Evolutionary conservation across 768 basidiomycete genomes (phyloP).

Genomic region (Mycena floridula): DNA sequence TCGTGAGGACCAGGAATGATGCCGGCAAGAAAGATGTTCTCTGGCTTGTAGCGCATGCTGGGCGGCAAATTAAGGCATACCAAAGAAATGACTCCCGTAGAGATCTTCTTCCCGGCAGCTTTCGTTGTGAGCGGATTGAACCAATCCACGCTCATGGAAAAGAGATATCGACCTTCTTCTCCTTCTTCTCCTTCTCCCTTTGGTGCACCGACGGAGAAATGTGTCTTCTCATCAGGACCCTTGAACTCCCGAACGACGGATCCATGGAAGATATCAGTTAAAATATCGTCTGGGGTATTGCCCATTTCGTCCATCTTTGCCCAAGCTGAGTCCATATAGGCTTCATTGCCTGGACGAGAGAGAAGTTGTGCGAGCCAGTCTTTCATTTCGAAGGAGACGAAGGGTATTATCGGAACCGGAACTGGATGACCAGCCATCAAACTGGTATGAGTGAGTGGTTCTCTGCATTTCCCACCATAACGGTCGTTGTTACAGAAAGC

Average conservation of each 20-base stretch:
- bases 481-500: not conserved
- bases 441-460: not conserved
- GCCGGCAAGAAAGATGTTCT: conserved; percentile 37
- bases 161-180: conserved; percentile 7
- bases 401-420: not conserved
- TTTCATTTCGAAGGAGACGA: not conserved
- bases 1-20: conserved; percentile 35
- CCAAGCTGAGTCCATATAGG: not conserved
- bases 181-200: conserved; percentile 3
- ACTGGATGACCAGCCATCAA: not conserved
- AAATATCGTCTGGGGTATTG: not conserved
- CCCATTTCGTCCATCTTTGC: not conserved
- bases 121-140: conserved; percentile 9
- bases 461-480: not conserved
- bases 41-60: conserved; percentile 22
- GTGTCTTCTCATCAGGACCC: too few species aligned
- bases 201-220: too few species aligned
- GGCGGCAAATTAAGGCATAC: conserved; percentile 31
- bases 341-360: not conserved
- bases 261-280: conserved; percentile 1
- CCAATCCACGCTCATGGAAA: conserved; percentile 8
- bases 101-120: conserved; percentile 3
- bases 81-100: conserved; percentile 15
- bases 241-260: not conserved
- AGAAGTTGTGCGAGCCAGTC: not conserved